A percentile compares a stretch with the other conserved stretches of the same genome.
phyloP scores from a whole-genome alignment of 1,139 yeast genomes.

The Candida pseudoviswanathii region DNA sequence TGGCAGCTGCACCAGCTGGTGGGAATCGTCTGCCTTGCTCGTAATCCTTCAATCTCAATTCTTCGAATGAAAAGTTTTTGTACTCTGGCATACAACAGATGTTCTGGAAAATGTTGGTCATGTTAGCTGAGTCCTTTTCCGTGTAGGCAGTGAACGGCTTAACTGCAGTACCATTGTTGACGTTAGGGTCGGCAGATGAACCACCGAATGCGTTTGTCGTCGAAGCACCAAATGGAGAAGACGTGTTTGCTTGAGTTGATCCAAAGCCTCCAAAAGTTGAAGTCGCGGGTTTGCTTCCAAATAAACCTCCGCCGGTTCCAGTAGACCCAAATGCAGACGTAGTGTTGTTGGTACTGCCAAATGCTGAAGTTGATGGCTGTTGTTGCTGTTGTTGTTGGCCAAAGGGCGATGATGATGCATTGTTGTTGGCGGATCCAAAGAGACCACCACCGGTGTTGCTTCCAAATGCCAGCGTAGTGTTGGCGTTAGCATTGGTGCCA shows the following conservation, averaged over 20 bases:
- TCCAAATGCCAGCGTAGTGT: slow-evolving; percentile 19
- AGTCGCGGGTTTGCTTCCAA: slow-evolving; percentile 26
- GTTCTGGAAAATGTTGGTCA: slow-evolving; percentile 67
- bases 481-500: slow-evolving; percentile 19
- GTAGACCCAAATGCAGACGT: slow-evolving; percentile 23
- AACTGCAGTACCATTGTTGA: slow-evolving; percentile 69
- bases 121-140: slow-evolving; percentile 73
- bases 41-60: slow-evolving; percentile 86
- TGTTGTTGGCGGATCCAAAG: slow-evolving; percentile 25
- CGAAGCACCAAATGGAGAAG: slow-evolving; percentile 26
- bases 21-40: slow-evolving; percentile 70
- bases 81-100: slow-evolving; percentile 92
- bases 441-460: slow-evolving; percentile 28
- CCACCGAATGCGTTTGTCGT: slow-evolving; percentile 25
- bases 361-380: slow-evolving; percentile 12
- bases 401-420: slow-evolving; percentile 24
- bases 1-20: slow-evolving; percentile 34
- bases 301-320: slow-evolving; percentile 29
- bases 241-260: slow-evolving; percentile 21
- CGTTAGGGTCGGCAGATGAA: slow-evolving; percentile 37
- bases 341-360: slow-evolving; percentile 20
- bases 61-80: slow-evolving; percentile 78
- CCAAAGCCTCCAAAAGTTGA: slow-evolving; percentile 26
- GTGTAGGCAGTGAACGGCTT: slow-evolving; percentile 64
- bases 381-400: slow-evolving; percentile 16